Conservation (phyloP, 768 basidiomycete species). For the Amanita jacksonii region DNA sequence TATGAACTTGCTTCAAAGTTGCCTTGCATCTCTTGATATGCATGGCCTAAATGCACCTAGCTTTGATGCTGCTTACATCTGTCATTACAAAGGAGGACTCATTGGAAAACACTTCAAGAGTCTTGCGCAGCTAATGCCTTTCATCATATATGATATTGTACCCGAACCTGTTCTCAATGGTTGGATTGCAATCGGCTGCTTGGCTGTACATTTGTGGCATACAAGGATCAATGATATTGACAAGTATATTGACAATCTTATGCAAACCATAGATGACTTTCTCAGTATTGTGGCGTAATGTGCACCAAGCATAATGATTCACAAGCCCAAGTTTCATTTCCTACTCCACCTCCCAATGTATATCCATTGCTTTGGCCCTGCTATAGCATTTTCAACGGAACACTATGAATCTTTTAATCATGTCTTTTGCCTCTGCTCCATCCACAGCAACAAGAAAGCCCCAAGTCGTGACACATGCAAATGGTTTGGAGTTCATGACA, state of each 20-base stretch:
- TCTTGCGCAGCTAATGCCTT: slow-evolving; percentile 21
- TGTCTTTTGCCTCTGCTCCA: slow-evolving; percentile 21
- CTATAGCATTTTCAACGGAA: slow-evolving; percentile 34
- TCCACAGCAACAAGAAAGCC: slow-evolving; percentile 26
- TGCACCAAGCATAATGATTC: slow-evolving; percentile 23
- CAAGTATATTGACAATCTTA: slow-evolving; percentile 16
- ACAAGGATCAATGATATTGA: slow-evolving; percentile 21
- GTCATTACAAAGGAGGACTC: slow-evolving; percentile 24
- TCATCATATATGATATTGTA: slow-evolving; percentile 18
- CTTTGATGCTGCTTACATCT: slow-evolving; percentile 20
- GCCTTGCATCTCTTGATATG: not conserved
- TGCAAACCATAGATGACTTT: slow-evolving; percentile 25
- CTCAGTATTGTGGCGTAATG: slow-evolving; percentile 19
- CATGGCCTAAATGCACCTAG: slow-evolving; percentile 15
- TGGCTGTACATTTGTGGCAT: slow-evolving; percentile 22
- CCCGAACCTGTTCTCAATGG: slow-evolving; percentile 14
- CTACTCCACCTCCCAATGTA: slow-evolving; percentile 27
- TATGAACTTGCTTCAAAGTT: not conserved
- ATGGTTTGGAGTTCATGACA: not conserved
- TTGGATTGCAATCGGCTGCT: slow-evolving; percentile 22
- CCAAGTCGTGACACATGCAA: slow-evolving; percentile 14
- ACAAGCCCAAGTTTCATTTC: slow-evolving; percentile 38
- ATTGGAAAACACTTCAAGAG: slow-evolving; percentile 28
- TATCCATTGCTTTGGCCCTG: slow-evolving; percentile 31
- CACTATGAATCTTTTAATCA: slow-evolving; percentile 33